Base-by-base conservation (phyloP, 2,329 filamentous ascomycete genomes). In the Apiospora arundinis region DNA sequence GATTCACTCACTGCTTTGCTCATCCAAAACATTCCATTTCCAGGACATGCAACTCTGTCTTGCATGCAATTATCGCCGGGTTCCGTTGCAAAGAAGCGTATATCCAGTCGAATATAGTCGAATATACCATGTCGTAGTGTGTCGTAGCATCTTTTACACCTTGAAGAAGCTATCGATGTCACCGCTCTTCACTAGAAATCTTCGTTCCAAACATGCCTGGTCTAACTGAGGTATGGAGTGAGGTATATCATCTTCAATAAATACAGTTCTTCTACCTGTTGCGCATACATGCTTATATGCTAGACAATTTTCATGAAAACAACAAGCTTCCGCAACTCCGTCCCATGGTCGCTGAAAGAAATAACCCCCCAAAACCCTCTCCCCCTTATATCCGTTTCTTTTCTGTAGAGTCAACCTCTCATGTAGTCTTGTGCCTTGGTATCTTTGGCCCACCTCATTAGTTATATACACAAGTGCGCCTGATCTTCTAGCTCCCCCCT, bases 321-420 rank as follows among this genome's bases (percentile, higher is more conserved):
- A 63, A 9, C 32, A 63, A 63, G 18, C 25, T 18, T 63, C 56
- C 56, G 56, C 56, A 63, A 63, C 56, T 63, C 56, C 56, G 28
- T 40, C 21, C 56, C 56, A 40, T 63, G 56, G 40, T 63, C 56
- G 56, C 56, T 63, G 7, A 37, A 37, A 25, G 11, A 52, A 32
- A 32, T 32, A 32, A 6, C 32, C 32, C 32, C 32, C 32, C 3
- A 63, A 40, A 32, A 6, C 56, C 56, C 5, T 7, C 3, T 4
- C 28, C 32, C 56, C 56, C 56, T 18, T 63, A 23, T 23, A 40
- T 63, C 32, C 56, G n/a, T 23, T 63, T 63, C 32, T 32, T 37
- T 37, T 23, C n/a, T 40, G 18, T 63, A 63, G 4, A 32, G 56
- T 40, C 32, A 40, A 63, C 28, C 25, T 56, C 52, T 56, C 52